phyloP scores from a whole-genome alignment of 2,329 filamentous ascomycete genomes.

The Monilinia fructigena region DNA sequence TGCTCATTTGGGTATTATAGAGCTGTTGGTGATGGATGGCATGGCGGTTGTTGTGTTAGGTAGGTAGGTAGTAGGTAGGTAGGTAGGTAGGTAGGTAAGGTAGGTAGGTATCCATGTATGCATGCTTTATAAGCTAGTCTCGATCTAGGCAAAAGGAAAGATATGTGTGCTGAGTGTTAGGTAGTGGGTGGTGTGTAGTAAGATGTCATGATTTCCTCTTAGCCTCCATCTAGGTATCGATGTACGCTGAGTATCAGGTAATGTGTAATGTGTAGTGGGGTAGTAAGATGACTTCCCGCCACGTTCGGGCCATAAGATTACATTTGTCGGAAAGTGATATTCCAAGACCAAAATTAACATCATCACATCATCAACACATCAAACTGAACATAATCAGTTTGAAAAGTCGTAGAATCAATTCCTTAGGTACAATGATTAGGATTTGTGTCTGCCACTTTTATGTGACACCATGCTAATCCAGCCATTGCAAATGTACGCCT shows the following conservation, averaged over 20 bases:
- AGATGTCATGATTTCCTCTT: too few relatives aligned
- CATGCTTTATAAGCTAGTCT: too few relatives aligned
- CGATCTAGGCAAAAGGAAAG: too few relatives aligned
- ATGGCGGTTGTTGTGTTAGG: too few relatives aligned
- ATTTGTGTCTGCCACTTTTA: constrained; percentile 25
- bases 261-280: background rate
- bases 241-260: background rate
- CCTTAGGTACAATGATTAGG: constrained; percentile 37
- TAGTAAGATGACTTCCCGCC: background rate
- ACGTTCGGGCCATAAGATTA: background rate
- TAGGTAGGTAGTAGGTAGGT: too few relatives aligned
- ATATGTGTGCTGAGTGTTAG: too few relatives aligned
- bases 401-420: constrained; percentile 36
- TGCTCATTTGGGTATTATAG: too few relatives aligned
- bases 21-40: too few relatives aligned
- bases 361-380: background rate
- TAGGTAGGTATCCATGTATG: too few relatives aligned
- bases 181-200: too few relatives aligned
- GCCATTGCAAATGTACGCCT: constrained; percentile 39
- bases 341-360: background rate
- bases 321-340: background rate
- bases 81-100: too few relatives aligned
- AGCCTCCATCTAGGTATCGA: too few relatives aligned
- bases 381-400: constrained; percentile 6
- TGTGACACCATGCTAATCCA: constrained; percentile 32